phyloP scores from a whole-genome alignment of 192 early-diverging fungal genomes.

The Backusella parvicylindrica region DNA sequence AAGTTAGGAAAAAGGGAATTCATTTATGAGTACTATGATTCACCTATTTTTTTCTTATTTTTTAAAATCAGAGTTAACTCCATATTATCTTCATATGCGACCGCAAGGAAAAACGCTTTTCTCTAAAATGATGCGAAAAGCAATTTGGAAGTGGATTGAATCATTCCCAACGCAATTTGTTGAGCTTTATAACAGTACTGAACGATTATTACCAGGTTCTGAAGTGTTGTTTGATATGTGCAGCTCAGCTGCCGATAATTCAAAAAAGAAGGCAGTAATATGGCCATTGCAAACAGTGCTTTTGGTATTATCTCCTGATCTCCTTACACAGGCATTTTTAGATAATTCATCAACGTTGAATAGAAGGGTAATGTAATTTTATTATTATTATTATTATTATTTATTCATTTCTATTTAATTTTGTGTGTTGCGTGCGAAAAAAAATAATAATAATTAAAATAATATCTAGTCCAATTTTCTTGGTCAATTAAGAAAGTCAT shows the following conservation, averaged over 20 bases:
- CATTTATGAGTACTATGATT: too few relatives aligned
- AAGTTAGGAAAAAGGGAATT: neutral
- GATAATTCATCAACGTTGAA: conserved; percentile 28
- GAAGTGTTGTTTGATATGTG: conserved; percentile 75
- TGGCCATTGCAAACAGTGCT: conserved; percentile 89
- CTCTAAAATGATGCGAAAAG: conserved; percentile 74
- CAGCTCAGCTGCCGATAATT: conserved; percentile 48
- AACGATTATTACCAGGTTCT: conserved; percentile 52
- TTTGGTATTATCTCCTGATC: conserved; percentile 78
- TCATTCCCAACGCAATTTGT: conserved; percentile 77
- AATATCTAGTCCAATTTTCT: conserved; percentile 37
- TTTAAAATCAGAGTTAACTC: conserved; percentile 38
- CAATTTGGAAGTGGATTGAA: conserved; percentile 92
- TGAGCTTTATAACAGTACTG: conserved; percentile 57
- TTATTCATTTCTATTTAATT: too few relatives aligned
- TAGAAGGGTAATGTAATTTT: conserved; percentile 58
- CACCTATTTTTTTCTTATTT: neutral
- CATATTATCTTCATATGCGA: conserved; percentile 52
- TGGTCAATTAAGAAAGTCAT: conserved; percentile 45
- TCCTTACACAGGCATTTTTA: conserved; percentile 59
- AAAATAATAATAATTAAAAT: conserved; percentile 46
- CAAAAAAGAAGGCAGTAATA: conserved; percentile 60
- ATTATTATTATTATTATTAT: too few relatives aligned
- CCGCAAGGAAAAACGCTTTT: conserved; percentile 61
- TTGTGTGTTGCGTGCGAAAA: too few relatives aligned